Conservation (phyloP, 768 basidiomycete species). For the Austroboletus eburneus region DNA sequence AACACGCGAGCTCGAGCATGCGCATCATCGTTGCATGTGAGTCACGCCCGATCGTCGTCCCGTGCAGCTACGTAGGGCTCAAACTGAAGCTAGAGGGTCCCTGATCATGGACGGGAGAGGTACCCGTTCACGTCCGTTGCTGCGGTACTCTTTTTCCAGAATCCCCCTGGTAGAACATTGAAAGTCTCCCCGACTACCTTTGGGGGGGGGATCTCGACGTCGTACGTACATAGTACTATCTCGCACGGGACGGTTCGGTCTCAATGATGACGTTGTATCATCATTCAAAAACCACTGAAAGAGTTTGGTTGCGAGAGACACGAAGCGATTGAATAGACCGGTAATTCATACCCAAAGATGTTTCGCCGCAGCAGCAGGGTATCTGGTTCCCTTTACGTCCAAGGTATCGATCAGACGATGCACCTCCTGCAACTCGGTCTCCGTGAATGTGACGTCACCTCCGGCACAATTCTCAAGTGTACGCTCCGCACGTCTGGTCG, state of each 20-base stretch:
- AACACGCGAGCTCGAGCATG: slow-evolving; percentile 2
- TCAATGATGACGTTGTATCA: too few species aligned
- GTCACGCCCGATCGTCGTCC: background rate
- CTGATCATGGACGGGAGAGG: too few species aligned
- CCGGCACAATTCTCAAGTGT: slow-evolving; percentile 45
- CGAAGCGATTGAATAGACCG: background rate
- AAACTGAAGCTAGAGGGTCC: too few species aligned
- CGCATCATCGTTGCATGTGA: slow-evolving; percentile 6
- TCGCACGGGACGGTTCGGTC: too few species aligned
- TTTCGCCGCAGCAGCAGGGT: slow-evolving; percentile 18
- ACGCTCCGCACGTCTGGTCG: slow-evolving; percentile 30
- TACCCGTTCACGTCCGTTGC: too few species aligned
- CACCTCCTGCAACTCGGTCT: slow-evolving; percentile 39
- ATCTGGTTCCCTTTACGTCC: slow-evolving; percentile 39
- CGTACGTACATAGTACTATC: too few species aligned
- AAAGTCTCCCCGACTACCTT: too few species aligned
- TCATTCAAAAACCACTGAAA: background rate
- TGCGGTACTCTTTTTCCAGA: too few species aligned
- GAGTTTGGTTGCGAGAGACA: background rate
- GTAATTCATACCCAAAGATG: slow-evolving; percentile 32
- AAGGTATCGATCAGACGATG: slow-evolving; percentile 32
- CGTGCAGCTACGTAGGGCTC: background rate
- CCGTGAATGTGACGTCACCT: slow-evolving; percentile 38
- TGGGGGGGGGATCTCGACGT: too few species aligned
- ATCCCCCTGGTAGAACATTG: too few species aligned